Percentiles rank a stretch among this genome's conserved stretches.
Evolutionary conservation across 176 grass and related monocot genomes (phyloP).

Genomic region (Cenchrus americanus): DNA sequence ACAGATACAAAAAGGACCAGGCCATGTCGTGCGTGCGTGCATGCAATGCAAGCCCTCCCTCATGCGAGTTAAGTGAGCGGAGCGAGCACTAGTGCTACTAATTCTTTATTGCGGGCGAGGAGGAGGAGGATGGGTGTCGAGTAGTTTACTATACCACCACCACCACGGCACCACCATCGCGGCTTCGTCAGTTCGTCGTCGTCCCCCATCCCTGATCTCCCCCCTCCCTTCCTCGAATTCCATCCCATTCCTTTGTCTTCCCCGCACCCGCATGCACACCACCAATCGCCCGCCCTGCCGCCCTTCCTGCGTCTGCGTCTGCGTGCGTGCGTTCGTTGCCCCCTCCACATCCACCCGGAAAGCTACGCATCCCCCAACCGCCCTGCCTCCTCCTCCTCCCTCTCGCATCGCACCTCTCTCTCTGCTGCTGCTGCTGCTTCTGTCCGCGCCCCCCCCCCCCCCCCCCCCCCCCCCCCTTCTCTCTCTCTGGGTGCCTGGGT

Average conservation of each 20-base stretch:
- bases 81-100: background rate
- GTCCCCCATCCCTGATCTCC: background rate
- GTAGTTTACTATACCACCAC: background rate
- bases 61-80: background rate
- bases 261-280: slow-evolving; percentile 47
- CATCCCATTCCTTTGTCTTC: slow-evolving; percentile 33
- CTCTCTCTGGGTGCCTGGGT: no score
- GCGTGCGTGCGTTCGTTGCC: slow-evolving; percentile 30
- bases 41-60: background rate
- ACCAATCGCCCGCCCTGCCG: slow-evolving; percentile 10
- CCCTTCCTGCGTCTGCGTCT: background rate
- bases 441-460: no score
- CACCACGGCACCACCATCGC: no score
- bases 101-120: background rate
- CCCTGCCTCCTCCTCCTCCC: background rate
- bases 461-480: no score
- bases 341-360: slow-evolving; percentile 67
- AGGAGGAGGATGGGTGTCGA: background rate
- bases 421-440: no score
- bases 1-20: slow-evolving; percentile 19
- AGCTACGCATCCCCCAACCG: slow-evolving; percentile 51
- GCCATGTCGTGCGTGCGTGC: slow-evolving; percentile 56
- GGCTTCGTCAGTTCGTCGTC: no score
- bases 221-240: background rate
- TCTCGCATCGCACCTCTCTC: no score